Evolutionary conservation across 148 eudicot genomes (phyloP), one percentile per base, ranked within the genome.

Genomic region (Fallopia convolvulus): DNA sequence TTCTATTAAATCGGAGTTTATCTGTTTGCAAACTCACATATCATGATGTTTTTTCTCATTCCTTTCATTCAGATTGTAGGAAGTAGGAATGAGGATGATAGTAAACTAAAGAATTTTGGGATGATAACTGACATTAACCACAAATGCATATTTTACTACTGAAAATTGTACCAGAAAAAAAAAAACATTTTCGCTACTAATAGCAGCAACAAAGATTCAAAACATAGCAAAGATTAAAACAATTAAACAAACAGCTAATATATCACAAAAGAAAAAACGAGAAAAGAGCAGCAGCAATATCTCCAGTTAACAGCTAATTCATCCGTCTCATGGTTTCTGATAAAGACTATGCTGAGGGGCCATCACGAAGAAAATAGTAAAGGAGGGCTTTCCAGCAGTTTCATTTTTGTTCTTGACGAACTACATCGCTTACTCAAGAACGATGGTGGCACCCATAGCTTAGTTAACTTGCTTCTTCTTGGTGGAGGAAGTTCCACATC

Each of bases 321-420:
- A 26, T 14, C 39, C 9, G 21, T 68, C 72, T 68, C 42, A 68
- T 36, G 72, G 44, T 36, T 21, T 68, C 44, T 42, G n/a, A 33
- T 23, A 33, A 21, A 18, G 46, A 15, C 44, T 33, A 6, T 61
- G 44, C 15, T 15, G 20, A n/a, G n/a, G 72, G 72, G 72, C 44
- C 72, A 68, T 68, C 72, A 68, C 39, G 72, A 36, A 36, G 72
- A 36, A 36, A 46, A 68, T 68, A 68, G 21, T 15, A 39, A 33
- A 68, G 72, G 46, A 36, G 14, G 46, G 21, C 9, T 6, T 36
- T 39, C 72, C 11, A 15, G 72, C 42, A 68, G 21, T 82, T 88
- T 95, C 89, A 95, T 92, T 84, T 86, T 95, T 21, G 86, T 77
- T 83, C 97, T 88, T 55, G 99, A 95, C 82, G 88, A 90, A 83